These are phyloP conservation scores for Pseudogymnoascus sp. DNA, from an alignment of 2,329 filamentous ascomycete genomes.

Conservation along the genomic window DNA sequence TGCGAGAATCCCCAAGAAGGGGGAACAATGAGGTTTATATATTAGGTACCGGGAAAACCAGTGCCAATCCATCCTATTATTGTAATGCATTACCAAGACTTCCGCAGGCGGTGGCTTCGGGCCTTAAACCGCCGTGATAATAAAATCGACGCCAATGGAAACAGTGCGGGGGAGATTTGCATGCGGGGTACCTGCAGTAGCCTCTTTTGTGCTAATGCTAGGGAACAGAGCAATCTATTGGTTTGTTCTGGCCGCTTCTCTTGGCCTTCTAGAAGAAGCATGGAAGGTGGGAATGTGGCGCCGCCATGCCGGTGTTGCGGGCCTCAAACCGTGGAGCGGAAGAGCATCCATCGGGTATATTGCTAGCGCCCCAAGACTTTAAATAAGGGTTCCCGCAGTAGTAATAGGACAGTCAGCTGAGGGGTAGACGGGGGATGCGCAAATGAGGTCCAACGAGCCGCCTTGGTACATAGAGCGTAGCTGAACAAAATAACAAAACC, in stretches of 20 bases:
- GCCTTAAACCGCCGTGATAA: constrained; percentile 9
- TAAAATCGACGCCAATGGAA: neutral
- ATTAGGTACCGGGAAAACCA: neutral
- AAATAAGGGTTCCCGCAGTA: neutral
- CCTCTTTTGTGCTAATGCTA: neutral
- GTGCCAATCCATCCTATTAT: neutral
- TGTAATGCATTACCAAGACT: neutral
- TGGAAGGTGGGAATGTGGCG: neutral
- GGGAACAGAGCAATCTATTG: neutral
- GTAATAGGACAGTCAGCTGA: neutral
- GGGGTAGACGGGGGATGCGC: neutral
- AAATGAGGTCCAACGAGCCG: constrained; percentile 8
- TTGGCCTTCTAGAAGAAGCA: constrained; percentile 9
- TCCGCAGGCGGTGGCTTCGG: constrained; percentile 4
- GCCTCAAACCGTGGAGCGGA: neutral
- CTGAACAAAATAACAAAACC: neutral
- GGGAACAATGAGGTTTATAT: neutral
- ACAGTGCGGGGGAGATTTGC: constrained; percentile 11
- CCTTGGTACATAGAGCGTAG: neutral
- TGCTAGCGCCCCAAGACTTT: neutral
- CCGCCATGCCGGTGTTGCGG: constrained; percentile 1
- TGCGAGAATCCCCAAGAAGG: neutral
- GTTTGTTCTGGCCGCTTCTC: neutral
- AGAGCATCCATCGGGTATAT: neutral
- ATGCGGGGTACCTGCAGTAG: constrained; percentile 9